Evolutionary conservation across 2,329 filamentous ascomycete genomes (phyloP), one percentile per base, ranked within the genome.

Genomic region (Trichoderma polysporum): DNA sequence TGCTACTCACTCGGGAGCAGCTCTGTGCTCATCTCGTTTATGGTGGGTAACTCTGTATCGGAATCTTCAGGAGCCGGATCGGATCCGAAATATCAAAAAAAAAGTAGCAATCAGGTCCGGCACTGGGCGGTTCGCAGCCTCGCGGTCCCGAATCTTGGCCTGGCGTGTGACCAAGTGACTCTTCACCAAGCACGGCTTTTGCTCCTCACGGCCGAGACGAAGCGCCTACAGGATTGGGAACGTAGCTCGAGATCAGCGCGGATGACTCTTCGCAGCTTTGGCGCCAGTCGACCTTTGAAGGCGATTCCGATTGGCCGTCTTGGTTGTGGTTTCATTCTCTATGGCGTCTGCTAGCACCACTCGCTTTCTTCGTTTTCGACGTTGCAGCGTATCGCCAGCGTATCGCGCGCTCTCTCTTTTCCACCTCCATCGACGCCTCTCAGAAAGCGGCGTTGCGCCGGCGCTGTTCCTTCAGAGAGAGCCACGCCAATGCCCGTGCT

Each of bases 61-160:
- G 61, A 64, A 64, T 35, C 50, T 64, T 64, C 50, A 64, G 61
- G 61, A 64, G 49, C 50, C 61, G 37, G 50, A 54, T 64, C 50
- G 50, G 29, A 56, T 47, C 50, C 50, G 50, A 64, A 56, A n/a
- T 17, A 8, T 12, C 57, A 41, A 35, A 35, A 60, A 35, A 60
- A 60, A 59, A 17, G 22, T 17, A 47, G 39, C 39, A 19, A 45
- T 22, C 17, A 59, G 9, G 39, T 27, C 39, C 37, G 56, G 25
- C 19, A 31, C n/a, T 33, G 41, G 27, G 13, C 9, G 22, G 2
- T 17, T 41, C 59, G 35, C 45, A 54, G 60, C 60, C 60, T 63
- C 25, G 27, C 49, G 10, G 13, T 45, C n/a, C 35, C 41, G 19
- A 60, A 33, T 25, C 35, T 45, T 33, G 60, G 29, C 9, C 50